These are phyloP conservation scores for Mortierella sp. DNA, from an alignment of 371 early-diverging fungal species.

Conservation along the genomic window DNA sequence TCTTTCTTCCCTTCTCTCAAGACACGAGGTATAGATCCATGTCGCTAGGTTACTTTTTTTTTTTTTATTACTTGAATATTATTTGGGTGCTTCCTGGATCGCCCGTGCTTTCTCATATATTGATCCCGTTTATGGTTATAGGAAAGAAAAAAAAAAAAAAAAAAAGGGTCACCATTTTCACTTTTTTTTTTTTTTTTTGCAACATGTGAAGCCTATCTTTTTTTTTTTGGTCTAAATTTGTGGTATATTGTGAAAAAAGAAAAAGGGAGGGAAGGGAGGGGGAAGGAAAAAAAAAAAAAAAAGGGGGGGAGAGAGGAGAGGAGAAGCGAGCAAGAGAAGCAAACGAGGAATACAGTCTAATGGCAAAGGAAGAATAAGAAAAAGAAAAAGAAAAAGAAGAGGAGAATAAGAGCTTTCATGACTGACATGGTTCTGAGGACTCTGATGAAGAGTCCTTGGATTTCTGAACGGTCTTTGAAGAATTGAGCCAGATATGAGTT, in stretches of 20 bases:
- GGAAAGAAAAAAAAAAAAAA: too few relatives aligned
- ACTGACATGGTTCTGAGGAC: background rate
- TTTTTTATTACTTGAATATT: too few relatives aligned
- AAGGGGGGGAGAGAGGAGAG: too few relatives aligned
- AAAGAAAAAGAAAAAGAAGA: background rate
- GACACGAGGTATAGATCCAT: too few relatives aligned
- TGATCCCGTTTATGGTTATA: too few relatives aligned
- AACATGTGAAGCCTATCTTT: background rate
- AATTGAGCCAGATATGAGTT: conserved; percentile 13
- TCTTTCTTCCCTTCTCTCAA: too few relatives aligned
- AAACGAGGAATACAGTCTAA: background rate
- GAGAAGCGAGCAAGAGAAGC: background rate
- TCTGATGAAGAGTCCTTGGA: background rate
- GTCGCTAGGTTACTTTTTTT: too few relatives aligned
- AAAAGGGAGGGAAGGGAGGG: background rate
- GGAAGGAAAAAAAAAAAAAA: background rate
- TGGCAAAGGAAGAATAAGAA: background rate
- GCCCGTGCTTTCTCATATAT: too few relatives aligned
- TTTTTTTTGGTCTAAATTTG: too few relatives aligned
- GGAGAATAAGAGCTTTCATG: background rate
- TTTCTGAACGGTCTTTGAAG: background rate
- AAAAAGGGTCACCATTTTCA: too few relatives aligned
- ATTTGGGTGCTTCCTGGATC: too few relatives aligned
- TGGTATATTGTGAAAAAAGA: background rate
- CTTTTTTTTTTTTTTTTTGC: background rate